Percentiles rank a stretch among this genome's conserved stretches.
These are phyloP conservation scores for Schizochytrium sp. DNA, from an alignment of 108 stramenopile species.

Conservation along the genomic window DNA sequence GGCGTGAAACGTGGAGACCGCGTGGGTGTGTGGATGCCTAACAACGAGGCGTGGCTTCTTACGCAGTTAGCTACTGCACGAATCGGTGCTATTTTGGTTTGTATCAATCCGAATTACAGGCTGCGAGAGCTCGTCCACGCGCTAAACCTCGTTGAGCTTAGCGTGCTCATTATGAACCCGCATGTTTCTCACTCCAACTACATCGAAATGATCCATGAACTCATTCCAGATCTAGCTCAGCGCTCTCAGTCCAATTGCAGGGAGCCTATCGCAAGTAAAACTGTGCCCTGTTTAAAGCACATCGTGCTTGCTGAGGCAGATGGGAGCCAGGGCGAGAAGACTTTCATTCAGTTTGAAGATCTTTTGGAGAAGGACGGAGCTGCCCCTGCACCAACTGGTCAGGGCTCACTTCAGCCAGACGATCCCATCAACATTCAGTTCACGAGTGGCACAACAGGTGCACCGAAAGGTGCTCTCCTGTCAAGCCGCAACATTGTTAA, in stretches of 20 bases:
- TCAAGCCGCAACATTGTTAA: conserved; percentile 55
- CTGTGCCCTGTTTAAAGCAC: neutral
- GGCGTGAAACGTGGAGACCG: conserved; percentile 59
- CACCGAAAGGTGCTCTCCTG: conserved; percentile 60
- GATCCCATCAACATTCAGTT: conserved; percentile 61
- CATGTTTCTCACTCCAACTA: conserved; percentile 41
- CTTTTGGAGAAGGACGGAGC: neutral
- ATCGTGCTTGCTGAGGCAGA: neutral
- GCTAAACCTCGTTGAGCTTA: conserved; percentile 52
- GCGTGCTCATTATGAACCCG: conserved; percentile 41
- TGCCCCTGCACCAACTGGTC: neutral
- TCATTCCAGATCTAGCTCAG: neutral
- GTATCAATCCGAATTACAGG: conserved; percentile 58
- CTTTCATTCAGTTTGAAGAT: neutral
- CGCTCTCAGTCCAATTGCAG: neutral
- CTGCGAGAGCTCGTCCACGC: conserved; percentile 60
- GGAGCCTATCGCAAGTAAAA: neutral
- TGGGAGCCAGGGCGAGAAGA: neutral
- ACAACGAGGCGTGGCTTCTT: conserved; percentile 56
- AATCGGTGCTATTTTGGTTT: conserved; percentile 52
- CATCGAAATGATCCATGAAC: conserved; percentile 24
- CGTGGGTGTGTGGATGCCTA: conserved; percentile 63
- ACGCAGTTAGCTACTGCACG: conserved; percentile 49
- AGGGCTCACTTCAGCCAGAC: neutral
- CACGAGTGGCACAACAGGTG: conserved; percentile 60